These are phyloP conservation scores for Aspergillus jensenii DNA, from an alignment of 2,329 filamentous ascomycete species.

Conservation along the genomic window DNA sequence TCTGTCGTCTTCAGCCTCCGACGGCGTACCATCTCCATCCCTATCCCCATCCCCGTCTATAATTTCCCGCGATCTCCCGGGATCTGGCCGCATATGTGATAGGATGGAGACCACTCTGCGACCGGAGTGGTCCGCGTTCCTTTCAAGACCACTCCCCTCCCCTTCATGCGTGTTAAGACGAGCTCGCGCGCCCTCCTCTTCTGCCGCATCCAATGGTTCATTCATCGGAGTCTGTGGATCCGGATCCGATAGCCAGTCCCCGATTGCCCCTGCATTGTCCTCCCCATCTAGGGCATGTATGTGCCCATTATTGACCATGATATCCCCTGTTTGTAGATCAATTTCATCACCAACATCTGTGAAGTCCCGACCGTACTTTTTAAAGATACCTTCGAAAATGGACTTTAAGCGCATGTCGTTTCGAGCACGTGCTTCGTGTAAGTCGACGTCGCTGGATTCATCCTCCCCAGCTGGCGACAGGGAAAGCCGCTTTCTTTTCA, in stretches of 20 bases:
- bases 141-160: constrained; percentile 3
- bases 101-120: constrained; percentile 5
- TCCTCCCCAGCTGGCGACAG: constrained; percentile 23
- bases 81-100: constrained; percentile 7
- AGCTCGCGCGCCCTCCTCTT: neutral
- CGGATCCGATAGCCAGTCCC: constrained; percentile 16
- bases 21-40: constrained; percentile 8
- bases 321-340: constrained; percentile 74
- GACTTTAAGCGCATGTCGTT: constrained; percentile 74
- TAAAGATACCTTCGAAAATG: constrained; percentile 84
- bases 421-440: constrained; percentile 62
- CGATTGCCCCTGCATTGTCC: constrained; percentile 46
- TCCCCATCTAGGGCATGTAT: constrained; percentile 61
- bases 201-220: neutral
- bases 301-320: constrained; percentile 92
- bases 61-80: neutral
- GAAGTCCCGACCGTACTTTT: constrained; percentile 84
- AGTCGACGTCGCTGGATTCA: constrained; percentile 46
- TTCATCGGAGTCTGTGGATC: neutral
- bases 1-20: constrained; percentile 22
- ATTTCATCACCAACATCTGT: constrained; percentile 84
- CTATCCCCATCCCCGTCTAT: constrained; percentile 5
- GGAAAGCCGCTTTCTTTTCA: constrained; percentile 61
- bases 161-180: neutral
- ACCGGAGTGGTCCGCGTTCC: constrained; percentile 8